Evolutionary conservation across 2,329 filamentous ascomycete species (phyloP), one percentile per base, ranked within the genome.

Genomic region (Camptophora hylomeconis): DNA sequence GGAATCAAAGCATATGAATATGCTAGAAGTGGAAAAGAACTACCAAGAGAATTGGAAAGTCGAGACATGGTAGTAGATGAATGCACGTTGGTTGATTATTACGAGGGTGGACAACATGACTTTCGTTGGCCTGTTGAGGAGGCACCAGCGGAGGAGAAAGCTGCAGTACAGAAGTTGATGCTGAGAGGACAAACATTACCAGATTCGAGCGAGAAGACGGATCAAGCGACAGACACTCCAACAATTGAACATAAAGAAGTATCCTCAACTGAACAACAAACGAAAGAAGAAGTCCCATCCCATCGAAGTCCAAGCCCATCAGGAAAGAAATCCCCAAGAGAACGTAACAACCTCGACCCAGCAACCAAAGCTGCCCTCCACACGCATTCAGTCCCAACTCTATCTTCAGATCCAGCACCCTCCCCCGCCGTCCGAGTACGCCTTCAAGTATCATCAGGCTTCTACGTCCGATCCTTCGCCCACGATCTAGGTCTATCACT

Each of bases 1-100:
- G 89, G 89, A 2, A 94, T 94, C 62, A 80, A 82, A 18, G 65
- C 94, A 26, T 98, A 98, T 52, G 86, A 98, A 57, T 95, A 95
- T 54, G 89, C 89, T 12, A 69, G 89, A 26, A 82, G 86, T 51
- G 89, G 89, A 10, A 83, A 79, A 48, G 72, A 81, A 19, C 76
- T 93, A 10, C 89, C 89, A 0, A 65, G 78, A 32, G 79, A 92
- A 51, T 89, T 98, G 35, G 67, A 84, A 50, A 72, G 79, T 30
- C 64, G 87, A 33, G 70, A 80, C 2, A 81, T 95, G 20, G 74
- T 82, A 29, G 81, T 92, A 1, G 56, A 68, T 25, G 70, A 84
- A 20, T 54, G 94, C 42, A 80, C 92, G 51, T 54, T 95, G 34
- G 49, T 92, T 5, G 82, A 94, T 49, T 98, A 82, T 64, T 58